phyloP scores from a whole-genome alignment of 164 flowering plant genomes.

The Liriodendron chinense region DNA sequence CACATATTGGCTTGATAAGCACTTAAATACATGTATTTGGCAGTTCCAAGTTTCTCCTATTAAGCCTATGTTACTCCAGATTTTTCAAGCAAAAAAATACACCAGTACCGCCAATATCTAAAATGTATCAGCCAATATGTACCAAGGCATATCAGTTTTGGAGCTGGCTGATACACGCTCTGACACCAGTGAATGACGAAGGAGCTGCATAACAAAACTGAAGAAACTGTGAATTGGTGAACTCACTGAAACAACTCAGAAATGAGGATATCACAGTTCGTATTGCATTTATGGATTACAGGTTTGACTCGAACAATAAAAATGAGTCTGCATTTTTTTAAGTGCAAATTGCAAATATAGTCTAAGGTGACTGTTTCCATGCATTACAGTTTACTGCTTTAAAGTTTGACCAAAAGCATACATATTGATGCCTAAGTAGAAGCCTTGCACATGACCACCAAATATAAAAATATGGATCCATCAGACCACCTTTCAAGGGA shows the following conservation, averaged over 20 bases:
- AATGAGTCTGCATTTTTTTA: background rate
- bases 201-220: background rate
- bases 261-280: background rate
- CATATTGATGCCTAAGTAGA: background rate
- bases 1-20: too few species aligned
- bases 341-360: too few species aligned
- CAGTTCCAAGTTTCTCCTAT: too few species aligned
- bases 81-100: too few species aligned
- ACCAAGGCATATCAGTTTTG: too few species aligned
- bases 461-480: background rate
- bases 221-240: background rate
- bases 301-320: background rate
- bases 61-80: too few species aligned
- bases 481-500: slow-evolving; percentile 68
- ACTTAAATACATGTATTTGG: too few species aligned
- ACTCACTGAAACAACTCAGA: background rate
- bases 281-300: background rate
- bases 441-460: background rate
- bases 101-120: too few species aligned
- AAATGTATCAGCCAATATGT: too few species aligned
- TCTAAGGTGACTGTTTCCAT: too few species aligned
- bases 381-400: background rate
- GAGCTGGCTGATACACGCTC: background rate
- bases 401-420: background rate
- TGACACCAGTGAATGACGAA: background rate